phyloP scores from a whole-genome alignment of 441 rosid species.

The Brassica balearica region DNA sequence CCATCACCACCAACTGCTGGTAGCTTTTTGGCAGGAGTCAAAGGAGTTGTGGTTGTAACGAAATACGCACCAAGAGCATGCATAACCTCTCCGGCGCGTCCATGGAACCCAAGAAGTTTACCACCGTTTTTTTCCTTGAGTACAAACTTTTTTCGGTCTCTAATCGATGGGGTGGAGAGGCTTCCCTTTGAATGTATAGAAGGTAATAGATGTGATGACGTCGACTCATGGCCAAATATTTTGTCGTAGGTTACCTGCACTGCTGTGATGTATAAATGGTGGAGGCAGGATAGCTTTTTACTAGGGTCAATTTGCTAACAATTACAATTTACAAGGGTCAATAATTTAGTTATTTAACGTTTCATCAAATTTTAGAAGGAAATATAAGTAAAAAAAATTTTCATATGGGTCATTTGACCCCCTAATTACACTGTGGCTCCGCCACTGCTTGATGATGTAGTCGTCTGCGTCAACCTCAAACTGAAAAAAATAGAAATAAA shows the following conservation, averaged over 20 bases:
- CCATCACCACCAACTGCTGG: constrained; percentile 15
- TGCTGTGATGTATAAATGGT: background rate
- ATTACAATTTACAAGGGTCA: too few species aligned
- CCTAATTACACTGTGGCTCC: too few species aligned
- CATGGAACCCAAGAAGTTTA: constrained; percentile 19
- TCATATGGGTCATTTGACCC: too few species aligned
- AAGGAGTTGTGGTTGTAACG: background rate
- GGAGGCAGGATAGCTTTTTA: too few species aligned
- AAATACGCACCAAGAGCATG: constrained; percentile 21
- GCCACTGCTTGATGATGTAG: background rate
- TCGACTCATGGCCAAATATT: constrained; percentile 7
- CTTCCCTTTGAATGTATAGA: background rate
- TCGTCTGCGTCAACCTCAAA: constrained; percentile 14
- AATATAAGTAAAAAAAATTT: too few species aligned
- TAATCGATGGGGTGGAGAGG: constrained; percentile 17
- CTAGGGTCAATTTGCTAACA: too few species aligned
- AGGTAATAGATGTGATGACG: constrained; percentile 12
- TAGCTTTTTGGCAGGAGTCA: constrained; percentile 5
- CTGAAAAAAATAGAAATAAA: constrained; percentile 5
- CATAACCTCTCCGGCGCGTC: constrained; percentile 10
- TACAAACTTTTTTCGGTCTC: constrained; percentile 4
- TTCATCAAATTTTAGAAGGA: too few species aligned
- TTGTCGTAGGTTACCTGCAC: constrained; percentile 4
- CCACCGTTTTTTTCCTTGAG: constrained; percentile 13
- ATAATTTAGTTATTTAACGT: too few species aligned